Evolutionary conservation across 108 stramenopile genomes (phyloP).

Genomic region (Skeletonema menzelii): DNA sequence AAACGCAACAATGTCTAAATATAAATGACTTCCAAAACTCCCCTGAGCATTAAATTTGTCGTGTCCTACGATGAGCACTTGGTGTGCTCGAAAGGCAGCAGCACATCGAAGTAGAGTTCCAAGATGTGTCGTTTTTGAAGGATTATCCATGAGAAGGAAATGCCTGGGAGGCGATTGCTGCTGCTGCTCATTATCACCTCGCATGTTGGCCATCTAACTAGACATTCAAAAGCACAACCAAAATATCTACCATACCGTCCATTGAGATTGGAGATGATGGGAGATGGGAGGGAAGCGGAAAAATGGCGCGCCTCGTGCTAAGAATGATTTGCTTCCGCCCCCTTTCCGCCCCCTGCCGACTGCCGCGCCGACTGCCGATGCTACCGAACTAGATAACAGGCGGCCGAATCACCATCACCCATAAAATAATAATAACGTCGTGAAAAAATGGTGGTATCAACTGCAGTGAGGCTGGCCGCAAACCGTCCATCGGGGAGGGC

Average conservation of each 20-base stretch:
- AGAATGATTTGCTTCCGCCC: too few relatives aligned
- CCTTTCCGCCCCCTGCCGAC: too few relatives aligned
- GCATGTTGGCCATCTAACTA: too few relatives aligned
- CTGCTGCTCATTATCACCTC: neutral
- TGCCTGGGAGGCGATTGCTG: neutral
- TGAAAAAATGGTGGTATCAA: slow-evolving; percentile 11
- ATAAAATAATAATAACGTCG: too few relatives aligned
- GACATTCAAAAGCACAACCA: too few relatives aligned
- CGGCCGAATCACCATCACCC: too few relatives aligned
- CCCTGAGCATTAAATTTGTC: slow-evolving; percentile 66
- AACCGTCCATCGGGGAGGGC: slow-evolving; percentile 33
- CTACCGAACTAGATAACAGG: too few relatives aligned
- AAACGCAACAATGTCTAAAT: slow-evolving; percentile 72
- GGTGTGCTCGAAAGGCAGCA: slow-evolving; percentile 70
- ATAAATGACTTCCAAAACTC: slow-evolving; percentile 73
- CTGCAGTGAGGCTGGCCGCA: slow-evolving; percentile 20
- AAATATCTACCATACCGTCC: too few relatives aligned
- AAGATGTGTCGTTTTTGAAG: slow-evolving; percentile 71
- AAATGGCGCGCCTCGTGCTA: too few relatives aligned
- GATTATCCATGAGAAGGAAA: slow-evolving; percentile 72
- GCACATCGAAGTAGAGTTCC: slow-evolving; percentile 83
- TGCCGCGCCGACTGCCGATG: too few relatives aligned
- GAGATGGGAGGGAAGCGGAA: too few relatives aligned
- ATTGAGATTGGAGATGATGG: too few relatives aligned
- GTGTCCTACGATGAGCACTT: slow-evolving; percentile 70